Evolutionary conservation across 2,329 filamentous ascomycete species (phyloP), one percentile per base, ranked within the genome.

Genomic region (Stemphylium lycopersici): DNA sequence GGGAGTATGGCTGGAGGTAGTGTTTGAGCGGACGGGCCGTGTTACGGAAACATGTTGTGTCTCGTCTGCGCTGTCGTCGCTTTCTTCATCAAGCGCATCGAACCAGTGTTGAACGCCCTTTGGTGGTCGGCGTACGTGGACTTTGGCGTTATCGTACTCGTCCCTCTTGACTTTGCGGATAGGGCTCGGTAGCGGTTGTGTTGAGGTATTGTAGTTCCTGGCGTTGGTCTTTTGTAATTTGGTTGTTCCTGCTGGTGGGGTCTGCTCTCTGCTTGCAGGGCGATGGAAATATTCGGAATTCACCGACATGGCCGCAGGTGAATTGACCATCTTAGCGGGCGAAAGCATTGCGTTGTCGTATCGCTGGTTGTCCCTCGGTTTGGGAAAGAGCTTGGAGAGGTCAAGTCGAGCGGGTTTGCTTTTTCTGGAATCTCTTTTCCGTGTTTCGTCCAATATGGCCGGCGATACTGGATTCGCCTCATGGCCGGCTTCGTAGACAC

Each of bases 41-140:
- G 65, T 56, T 18, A 59, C 63, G 43, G 62, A 56, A 3, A 61
- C 31, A 8, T 55, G 57, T 26, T 48, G 38, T 7, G 41, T 40
- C 7, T 65, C 67, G 8, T 70, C 67, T 4, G 55, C 41, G 10
- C 61, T 56, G 16, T 73, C 71, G 13, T 75, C 74, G 31, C 75
- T 74, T 18, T 77, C 76, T 11, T 76, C 74, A 20, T 76, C 73
- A 10, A 80, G 67, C 3, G 74, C 79, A 50, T 82, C 80, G 52
- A 82, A 82, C 80, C 80, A 82, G 55, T 82, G 77, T 55, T 80
- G 71, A 24, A 80, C 78, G 6, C 79, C 79, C 43, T 76, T 79
- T 4, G 79, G 79, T 13, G 79, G 79, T 31, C 78, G 70, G 32
- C 78, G 71, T 15, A 81, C 74, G 51, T 81, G 74, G 22, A 78